phyloP scores from a whole-genome alignment of 116 monocot genomes.

The Phalaenopsis hybrid region DNA sequence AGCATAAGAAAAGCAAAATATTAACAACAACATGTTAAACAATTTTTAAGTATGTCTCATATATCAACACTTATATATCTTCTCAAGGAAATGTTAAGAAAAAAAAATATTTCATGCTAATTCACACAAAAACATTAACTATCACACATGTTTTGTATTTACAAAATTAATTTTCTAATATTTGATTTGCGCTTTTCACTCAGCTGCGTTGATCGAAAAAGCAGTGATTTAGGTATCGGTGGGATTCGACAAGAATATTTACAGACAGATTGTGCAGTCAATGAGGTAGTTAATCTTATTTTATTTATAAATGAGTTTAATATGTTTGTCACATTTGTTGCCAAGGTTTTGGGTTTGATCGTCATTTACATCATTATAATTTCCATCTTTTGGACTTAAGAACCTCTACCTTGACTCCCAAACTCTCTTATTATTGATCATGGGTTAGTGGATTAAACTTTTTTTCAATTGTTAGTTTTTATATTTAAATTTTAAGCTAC shows the following conservation, averaged over 20 bases:
- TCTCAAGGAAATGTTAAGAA: background rate
- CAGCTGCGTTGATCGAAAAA: constrained; percentile 91
- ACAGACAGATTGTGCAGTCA: constrained; percentile 93
- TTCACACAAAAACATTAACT: background rate
- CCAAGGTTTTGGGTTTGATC: too few species aligned
- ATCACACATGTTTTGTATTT: background rate
- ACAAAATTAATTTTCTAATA: background rate
- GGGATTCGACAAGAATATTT: constrained; percentile 74
- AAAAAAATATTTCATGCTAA: background rate
- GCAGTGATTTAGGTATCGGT: constrained; percentile 83
- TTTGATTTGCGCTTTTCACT: constrained; percentile 15
- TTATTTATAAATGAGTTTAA: background rate
- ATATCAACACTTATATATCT: background rate
- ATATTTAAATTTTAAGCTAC: background rate
- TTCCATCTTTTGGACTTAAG: too few species aligned
- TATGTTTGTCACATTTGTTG: background rate
- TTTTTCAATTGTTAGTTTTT: background rate
- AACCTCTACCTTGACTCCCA: background rate
- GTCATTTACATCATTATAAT: too few species aligned
- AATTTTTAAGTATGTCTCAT: background rate
- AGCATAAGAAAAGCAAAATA: background rate
- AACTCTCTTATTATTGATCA: background rate
- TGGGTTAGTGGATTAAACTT: background rate
- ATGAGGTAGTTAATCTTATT: constrained; percentile 39
- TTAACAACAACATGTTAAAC: background rate